phyloP scores from a whole-genome alignment of 495 filamentous ascomycete species.

The Penicillium manginii region DNA sequence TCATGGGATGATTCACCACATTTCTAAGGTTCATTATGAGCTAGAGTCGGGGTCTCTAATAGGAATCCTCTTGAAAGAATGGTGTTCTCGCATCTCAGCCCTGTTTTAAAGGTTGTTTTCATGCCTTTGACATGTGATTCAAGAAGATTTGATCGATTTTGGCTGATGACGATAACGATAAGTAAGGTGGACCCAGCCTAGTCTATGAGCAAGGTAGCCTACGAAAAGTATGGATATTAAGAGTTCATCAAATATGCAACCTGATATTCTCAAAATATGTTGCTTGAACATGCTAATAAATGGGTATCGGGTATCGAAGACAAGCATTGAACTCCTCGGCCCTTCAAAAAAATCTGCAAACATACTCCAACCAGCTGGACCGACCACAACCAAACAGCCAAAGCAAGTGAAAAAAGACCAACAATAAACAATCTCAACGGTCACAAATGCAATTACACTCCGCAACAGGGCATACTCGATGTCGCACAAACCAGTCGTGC shows the following conservation, averaged over 20 bases:
- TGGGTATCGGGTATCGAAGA: conserved; percentile 24
- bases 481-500: conserved; percentile 79
- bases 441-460: conserved; percentile 86
- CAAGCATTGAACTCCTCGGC: conserved; percentile 1
- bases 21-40: neutral
- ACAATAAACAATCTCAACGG: conserved; percentile 28
- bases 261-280: conserved; percentile 21
- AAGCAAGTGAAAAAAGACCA: neutral
- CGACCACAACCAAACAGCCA: neutral
- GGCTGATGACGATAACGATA: no score
- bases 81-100: no score
- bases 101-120: no score
- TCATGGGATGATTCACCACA: neutral
- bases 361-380: neutral
- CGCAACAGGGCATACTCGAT: conserved; percentile 83
- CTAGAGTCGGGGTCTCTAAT: neutral
- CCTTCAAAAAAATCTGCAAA: conserved; percentile 1
- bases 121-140: no score
- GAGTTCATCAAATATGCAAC: no score
- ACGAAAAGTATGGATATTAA: no score
- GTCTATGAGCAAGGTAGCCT: no score
- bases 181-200: no score
- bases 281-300: conserved; percentile 5
- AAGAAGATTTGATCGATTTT: no score
- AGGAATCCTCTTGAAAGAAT: neutral